Evolutionary conservation across 2,329 filamentous ascomycete species (phyloP).

Genomic region (Stachybotrys elegans): DNA sequence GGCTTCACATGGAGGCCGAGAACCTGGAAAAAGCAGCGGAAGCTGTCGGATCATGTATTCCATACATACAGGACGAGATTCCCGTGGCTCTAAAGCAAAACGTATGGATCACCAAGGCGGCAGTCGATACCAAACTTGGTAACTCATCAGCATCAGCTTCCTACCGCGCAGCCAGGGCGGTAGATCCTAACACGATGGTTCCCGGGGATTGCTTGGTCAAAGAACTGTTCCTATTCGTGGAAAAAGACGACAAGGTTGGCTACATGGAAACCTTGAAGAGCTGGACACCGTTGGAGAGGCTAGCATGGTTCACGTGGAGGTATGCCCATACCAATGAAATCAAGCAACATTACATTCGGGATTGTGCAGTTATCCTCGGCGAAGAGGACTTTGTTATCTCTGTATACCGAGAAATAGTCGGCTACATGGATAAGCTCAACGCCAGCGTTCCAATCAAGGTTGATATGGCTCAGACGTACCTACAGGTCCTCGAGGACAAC

Average conservation of each 20-base stretch:
- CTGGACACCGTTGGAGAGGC: constrained; percentile 18
- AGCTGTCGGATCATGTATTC: not conserved
- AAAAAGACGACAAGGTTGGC: constrained; percentile 6
- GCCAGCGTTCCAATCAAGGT: not conserved
- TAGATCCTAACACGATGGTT: constrained; percentile 14
- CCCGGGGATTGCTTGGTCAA: constrained; percentile 13
- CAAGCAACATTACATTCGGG: not conserved
- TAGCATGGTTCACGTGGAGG: constrained; percentile 19
- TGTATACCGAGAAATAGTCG: not conserved
- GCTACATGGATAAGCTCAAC: not conserved
- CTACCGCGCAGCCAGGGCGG: not conserved
- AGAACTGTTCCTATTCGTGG: constrained; percentile 13
- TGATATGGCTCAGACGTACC: not conserved
- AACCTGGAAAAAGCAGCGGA: not conserved
- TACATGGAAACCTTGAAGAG: constrained; percentile 15
- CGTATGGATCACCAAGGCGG: constrained; percentile 3
- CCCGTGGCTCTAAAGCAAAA: constrained; percentile 9
- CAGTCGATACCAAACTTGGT: not conserved
- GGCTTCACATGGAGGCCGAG: not conserved
- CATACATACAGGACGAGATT: not conserved
- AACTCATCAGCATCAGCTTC: not conserved
- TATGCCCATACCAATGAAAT: constrained; percentile 6
- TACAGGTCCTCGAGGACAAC: not conserved
- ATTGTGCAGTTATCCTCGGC: not conserved
- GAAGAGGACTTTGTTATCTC: constrained; percentile 1